These are phyloP conservation scores for Talaromyces sp. DNA, from an alignment of 2,329 filamentous ascomycete genomes.

Conservation along the genomic window DNA sequence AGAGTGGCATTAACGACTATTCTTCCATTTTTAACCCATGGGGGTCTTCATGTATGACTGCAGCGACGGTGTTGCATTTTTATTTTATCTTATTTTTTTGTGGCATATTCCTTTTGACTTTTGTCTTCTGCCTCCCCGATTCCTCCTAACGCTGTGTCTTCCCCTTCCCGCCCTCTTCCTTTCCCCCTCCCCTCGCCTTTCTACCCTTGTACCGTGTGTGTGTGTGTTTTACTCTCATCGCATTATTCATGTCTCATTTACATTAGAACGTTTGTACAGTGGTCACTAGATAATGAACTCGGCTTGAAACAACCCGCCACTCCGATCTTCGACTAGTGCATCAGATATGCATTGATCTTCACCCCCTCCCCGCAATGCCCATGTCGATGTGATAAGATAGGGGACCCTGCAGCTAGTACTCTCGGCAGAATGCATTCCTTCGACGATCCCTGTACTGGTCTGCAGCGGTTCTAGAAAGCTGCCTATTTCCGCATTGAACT, in stretches of 20 bases:
- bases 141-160: neutral
- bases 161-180: neutral
- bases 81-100: too few species aligned
- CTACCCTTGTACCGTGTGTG: neutral
- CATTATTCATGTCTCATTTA: conserved; percentile 2
- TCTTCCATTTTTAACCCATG: neutral
- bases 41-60: conserved; percentile 13
- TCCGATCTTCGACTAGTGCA: neutral
- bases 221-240: neutral
- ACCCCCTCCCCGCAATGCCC: neutral
- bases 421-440: neutral
- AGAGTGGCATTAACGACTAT: conserved; percentile 7
- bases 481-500: neutral
- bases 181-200: neutral
- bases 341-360: neutral
- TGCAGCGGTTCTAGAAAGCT: conserved; percentile 12
- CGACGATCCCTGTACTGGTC: conserved; percentile 4
- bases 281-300: conserved; percentile 21
- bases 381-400: neutral
- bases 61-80: conserved; percentile 22
- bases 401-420: neutral
- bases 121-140: neutral
- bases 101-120: conserved; percentile 7
- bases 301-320: neutral
- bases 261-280: conserved; percentile 24